Evolutionary conservation across 768 basidiomycete genomes (phyloP), one percentile per base, ranked within the genome.

Genomic region (Calocybe gangraenosa): DNA sequence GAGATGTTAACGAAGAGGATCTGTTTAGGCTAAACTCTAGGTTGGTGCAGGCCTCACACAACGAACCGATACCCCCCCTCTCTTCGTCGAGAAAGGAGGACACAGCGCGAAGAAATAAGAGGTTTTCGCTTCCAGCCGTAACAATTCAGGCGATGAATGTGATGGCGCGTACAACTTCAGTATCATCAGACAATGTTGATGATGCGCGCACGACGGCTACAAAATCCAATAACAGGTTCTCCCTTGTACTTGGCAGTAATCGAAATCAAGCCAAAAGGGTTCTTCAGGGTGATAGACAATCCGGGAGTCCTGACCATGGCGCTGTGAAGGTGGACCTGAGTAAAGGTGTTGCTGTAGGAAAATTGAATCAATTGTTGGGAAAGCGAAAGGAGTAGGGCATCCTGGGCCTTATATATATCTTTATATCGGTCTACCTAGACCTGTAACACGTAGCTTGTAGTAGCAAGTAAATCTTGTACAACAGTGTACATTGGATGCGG

Each of bases 81-180:
- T 59, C 65, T 7, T 62, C 62, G 0, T 61, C 63, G 39, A 55
- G 70, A 47, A 70, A 59, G 54, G 85, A 86, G 58, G 75, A 85
- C 49, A 85, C 84, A 0, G 75, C 73, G 35, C 65, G 82, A 52
- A 62, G 79, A 43, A 45, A 54, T 55, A 85, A 87, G 58, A 75
- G 85, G 31, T 88, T 88, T 55, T 89, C 88, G 39, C 49, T 85
- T 40, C 85, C 87, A 37, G 84, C 84, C n/a, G 70, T 91, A 30
- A 86, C 83, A 30, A 52, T 90, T 60, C 86, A 89, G 52, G 80
- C 81, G 22, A 79, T 80, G 22, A 79, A 76, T 14, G 86, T 90
- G 11, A 84, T 81, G 21, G 77, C 83, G 17, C 73, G 78, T 15
- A 75, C 78, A 31, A 64, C 59, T 44, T 42, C 51, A 10, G 33